These are phyloP conservation scores for Aureobasidium namibiae DNA, from an alignment of 2,329 filamentous ascomycete genomes.

Conservation along the genomic window DNA sequence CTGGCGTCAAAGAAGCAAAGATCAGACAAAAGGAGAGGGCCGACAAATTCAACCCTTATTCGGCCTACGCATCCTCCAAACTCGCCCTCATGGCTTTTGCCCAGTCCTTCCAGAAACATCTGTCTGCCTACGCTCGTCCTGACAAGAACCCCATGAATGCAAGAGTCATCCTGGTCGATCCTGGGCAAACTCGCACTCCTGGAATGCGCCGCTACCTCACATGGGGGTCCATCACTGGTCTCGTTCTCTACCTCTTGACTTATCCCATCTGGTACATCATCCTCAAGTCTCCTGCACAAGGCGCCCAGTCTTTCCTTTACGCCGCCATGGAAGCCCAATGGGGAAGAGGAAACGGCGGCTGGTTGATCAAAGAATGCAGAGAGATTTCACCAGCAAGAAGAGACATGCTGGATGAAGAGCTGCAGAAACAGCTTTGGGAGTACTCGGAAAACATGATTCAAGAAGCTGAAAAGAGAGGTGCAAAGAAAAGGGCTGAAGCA, in stretches of 20 bases:
- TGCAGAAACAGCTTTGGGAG: conserved; percentile 83
- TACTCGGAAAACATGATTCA: conserved; percentile 80
- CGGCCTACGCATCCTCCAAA: conserved; percentile 42
- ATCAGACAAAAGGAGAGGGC: conserved; percentile 47
- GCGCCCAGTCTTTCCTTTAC: conserved; percentile 77
- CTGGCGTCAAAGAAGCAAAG: conserved; percentile 30
- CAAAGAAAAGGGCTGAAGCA: conserved; percentile 49
- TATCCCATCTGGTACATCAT: conserved; percentile 83
- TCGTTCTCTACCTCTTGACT: conserved; percentile 65
- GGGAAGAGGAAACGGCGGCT: conserved; percentile 56
- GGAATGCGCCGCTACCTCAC: conserved; percentile 83
- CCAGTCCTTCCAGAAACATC: conserved; percentile 82
- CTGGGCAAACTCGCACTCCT: conserved; percentile 74
- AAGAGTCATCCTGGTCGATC: conserved; percentile 78
- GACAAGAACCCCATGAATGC: conserved; percentile 77
- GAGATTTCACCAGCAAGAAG: conserved; percentile 61
- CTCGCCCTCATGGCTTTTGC: conserved; percentile 85
- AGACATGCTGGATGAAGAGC: conserved; percentile 69
- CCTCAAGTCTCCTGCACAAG: conserved; percentile 74
- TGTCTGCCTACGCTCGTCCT: conserved; percentile 73
- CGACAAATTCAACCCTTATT: conserved; percentile 43
- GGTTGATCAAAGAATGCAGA: conserved; percentile 80
- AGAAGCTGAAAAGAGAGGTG: conserved; percentile 69
- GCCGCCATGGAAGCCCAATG: conserved; percentile 76
- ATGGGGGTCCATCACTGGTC: conserved; percentile 70